Conservation (phyloP, 208 protist species). For the Acanthamoeba healyi region DNA sequence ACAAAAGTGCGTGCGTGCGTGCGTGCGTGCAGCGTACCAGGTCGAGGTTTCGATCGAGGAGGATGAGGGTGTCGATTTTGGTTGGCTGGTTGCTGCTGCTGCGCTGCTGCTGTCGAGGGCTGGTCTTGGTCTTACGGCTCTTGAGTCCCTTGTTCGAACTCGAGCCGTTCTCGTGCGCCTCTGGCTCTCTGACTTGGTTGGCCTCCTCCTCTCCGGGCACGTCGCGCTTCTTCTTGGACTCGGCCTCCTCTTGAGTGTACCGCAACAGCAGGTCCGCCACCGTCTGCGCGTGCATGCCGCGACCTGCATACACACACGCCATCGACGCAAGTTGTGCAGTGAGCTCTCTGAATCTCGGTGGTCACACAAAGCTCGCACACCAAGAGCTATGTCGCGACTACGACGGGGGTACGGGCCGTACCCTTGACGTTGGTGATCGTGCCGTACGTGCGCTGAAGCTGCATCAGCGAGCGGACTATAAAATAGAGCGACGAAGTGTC, state of each 20-base stretch:
- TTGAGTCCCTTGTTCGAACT: neutral
- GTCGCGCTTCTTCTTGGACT: neutral
- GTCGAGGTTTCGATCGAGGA: constrained; percentile 8
- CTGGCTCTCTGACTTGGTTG: neutral
- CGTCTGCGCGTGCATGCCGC: constrained; percentile 5
- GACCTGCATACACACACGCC: neutral
- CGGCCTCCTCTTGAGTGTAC: constrained; percentile 2
- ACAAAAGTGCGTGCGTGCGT: neutral
- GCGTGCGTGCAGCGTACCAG: neutral
- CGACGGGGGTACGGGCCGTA: neutral
- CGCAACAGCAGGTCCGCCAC: constrained; percentile 1
- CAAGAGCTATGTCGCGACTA: no score
- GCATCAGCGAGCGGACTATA: constrained; percentile 8
- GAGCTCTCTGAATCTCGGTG: no score
- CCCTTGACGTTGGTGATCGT: constrained; percentile 29
- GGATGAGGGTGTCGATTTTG: constrained; percentile 14
- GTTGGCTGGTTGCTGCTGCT: neutral
- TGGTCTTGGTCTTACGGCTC: neutral
- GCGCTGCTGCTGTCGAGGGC: neutral
- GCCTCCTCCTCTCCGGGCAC: neutral
- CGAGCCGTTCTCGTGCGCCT: neutral
- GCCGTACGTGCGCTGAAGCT: constrained; percentile 16
- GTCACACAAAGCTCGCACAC: no score
- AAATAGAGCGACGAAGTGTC: constrained; percentile 20
- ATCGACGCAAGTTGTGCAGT: no score